Evolutionary conservation across 129 eudicot genomes (phyloP).

Genomic region (Dittrichia graveolens): DNA sequence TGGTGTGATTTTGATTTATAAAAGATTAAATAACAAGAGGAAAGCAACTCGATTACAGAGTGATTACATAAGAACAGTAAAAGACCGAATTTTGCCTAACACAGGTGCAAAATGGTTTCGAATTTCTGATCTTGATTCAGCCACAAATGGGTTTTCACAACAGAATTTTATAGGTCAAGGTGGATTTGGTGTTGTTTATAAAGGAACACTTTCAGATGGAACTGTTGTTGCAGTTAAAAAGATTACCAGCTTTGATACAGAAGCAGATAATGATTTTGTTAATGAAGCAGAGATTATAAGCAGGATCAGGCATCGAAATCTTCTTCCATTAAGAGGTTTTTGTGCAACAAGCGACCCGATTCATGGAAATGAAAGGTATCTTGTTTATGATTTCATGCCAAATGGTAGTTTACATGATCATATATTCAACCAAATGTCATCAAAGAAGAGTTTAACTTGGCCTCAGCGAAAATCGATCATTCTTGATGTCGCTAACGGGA

Average conservation of each 20-base stretch:
- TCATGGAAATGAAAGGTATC: conserved; percentile 53
- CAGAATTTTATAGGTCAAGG: conserved; percentile 60
- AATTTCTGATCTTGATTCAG: conserved; percentile 48
- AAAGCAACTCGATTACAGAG: conserved; percentile 43
- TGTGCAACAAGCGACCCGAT: conserved; percentile 52
- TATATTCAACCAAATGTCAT: conserved; percentile 30
- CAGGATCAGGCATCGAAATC: conserved; percentile 69
- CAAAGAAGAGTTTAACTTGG: conserved; percentile 45
- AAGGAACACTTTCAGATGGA: conserved; percentile 59
- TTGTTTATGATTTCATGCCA: conserved; percentile 71
- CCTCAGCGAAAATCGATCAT: conserved; percentile 66
- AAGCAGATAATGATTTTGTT: conserved; percentile 55
- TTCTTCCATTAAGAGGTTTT: conserved; percentile 65
- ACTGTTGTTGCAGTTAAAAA: conserved; percentile 55
- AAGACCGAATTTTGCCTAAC: conserved; percentile 54
- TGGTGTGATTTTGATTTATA: conserved; percentile 36
- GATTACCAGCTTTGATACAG: conserved; percentile 40
- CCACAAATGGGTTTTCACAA: conserved; percentile 58
- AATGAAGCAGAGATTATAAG: conserved; percentile 80
- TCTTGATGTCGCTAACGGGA: conserved; percentile 74
- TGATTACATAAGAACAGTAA: conserved; percentile 44
- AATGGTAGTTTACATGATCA: conserved; percentile 73
- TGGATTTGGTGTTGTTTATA: conserved; percentile 56
- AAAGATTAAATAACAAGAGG: conserved; percentile 29
- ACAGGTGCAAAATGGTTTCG: conserved; percentile 64